Evolutionary conservation across 2,329 filamentous ascomycete genomes (phyloP), one percentile per base, ranked within the genome.

Genomic region (Hirsutella thompsonii): DNA sequence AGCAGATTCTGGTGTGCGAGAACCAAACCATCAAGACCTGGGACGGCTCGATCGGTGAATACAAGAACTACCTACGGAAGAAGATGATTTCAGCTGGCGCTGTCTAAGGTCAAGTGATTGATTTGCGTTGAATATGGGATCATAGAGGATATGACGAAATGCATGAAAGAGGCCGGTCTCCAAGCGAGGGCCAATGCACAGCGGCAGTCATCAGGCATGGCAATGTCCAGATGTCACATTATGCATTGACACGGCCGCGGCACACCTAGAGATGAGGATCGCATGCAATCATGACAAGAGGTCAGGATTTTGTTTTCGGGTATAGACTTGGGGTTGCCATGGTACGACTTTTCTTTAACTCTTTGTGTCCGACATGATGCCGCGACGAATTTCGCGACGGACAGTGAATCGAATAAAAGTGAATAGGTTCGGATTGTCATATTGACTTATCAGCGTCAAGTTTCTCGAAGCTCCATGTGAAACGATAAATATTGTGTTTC

Each of bases 1-100:
- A 98, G 76, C 87, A 98, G 65, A 98, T 98, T 66, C 80, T 98
- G 69, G 92, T 98, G 42, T 98, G 93, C 67, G 92, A 98, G 70
- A 88, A 98, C 79, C 88, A 89, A 76, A 89, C 88, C 13, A 88
- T 96, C 54, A 80, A 75, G 54, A 68, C 78, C 55, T 98, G 92
- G 92, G 81, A 90, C 48, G 90, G 90, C 55, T 70, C 67, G 49
- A 98, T 98, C 57, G 82, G 81, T 53, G 81, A 88, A 45, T 98
- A 98, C 85, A 98, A 98, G 85, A 85, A 93, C 70, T 79, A 95
- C 68, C 76, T 98, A 57, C 82, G 90, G 62, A 96, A 96, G 81
- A 96, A 96, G 86, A 98, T 98, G 92, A 69, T 94, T 58, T 76
- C 77, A 36, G 68, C 78, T 42, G 90, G 90, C 62, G 85, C 86